Conservation (phyloP, 306 rosid genomes). For the Adenanthera pavonina region DNA sequence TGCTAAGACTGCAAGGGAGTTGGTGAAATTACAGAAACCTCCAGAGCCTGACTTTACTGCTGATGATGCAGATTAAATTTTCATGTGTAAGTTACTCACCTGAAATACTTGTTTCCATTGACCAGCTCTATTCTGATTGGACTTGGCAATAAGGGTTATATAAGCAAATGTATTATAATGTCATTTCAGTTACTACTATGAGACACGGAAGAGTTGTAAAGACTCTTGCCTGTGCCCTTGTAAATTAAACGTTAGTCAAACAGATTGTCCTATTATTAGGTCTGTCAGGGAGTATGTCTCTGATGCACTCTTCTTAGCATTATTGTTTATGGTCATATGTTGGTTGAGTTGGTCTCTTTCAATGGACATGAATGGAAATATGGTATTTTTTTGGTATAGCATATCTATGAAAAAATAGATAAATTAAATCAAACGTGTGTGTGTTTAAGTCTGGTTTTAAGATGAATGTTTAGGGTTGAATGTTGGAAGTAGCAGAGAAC, state of each 20-base stretch:
- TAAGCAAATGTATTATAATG: slow-evolving; percentile 27
- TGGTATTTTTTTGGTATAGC: neutral
- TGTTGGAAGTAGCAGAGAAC: slow-evolving; percentile 99
- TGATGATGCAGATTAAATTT: slow-evolving; percentile 63
- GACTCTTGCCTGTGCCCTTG: slow-evolving; percentile 1
- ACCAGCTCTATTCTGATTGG: neutral
- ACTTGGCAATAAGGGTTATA: slow-evolving; percentile 18
- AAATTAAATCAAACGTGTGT: neutral
- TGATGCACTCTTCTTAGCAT: neutral
- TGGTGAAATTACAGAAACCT: slow-evolving; percentile 84
- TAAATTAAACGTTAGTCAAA: neutral
- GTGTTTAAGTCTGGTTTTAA: neutral
- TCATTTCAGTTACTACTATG: slow-evolving; percentile 28
- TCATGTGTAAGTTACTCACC: slow-evolving; percentile 21
- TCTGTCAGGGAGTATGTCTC: neutral
- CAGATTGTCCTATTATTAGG: neutral
- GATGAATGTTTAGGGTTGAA: neutral
- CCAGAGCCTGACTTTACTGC: slow-evolving; percentile 89
- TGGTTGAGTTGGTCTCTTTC: neutral
- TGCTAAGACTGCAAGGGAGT: slow-evolving; percentile 77
- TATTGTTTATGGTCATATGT: neutral
- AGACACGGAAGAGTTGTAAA: neutral
- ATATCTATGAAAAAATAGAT: too few relatives aligned
- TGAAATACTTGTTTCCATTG: slow-evolving; percentile 33
- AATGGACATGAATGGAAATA: neutral